These are phyloP conservation scores for Turnera subulata DNA, from an alignment of 345 rosid genomes.

Conservation along the genomic window DNA sequence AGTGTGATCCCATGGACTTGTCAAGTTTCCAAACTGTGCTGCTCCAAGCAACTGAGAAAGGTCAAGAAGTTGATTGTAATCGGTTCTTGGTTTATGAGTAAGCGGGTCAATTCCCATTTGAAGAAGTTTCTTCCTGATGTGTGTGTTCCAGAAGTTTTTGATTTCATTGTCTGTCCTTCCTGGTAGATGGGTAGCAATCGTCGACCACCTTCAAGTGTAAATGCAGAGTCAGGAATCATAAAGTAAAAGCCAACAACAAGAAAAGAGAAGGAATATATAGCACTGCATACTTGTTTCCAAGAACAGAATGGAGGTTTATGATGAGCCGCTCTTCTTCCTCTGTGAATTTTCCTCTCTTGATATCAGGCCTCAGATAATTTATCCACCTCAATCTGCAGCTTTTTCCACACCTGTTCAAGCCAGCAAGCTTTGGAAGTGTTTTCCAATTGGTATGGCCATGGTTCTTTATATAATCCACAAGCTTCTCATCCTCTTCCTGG, in stretches of 20 bases:
- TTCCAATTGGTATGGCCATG: conserved; percentile 18
- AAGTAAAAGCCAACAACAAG: neutral
- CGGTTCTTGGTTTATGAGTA: conserved; percentile 17
- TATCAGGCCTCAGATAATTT: conserved; percentile 16
- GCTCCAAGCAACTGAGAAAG: conserved; percentile 42
- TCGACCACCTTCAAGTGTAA: conserved; percentile 13
- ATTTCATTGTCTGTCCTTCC: conserved; percentile 21
- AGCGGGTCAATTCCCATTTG: conserved; percentile 16
- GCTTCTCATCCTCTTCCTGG: conserved; percentile 17
- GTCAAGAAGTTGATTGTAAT: conserved; percentile 34
- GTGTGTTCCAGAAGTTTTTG: conserved; percentile 17
- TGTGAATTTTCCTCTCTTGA: conserved; percentile 15
- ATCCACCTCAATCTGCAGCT: conserved; percentile 14
- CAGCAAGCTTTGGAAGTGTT: conserved; percentile 11
- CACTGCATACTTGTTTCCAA: conserved; percentile 18
- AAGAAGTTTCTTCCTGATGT: conserved; percentile 18
- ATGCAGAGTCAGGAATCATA: neutral
- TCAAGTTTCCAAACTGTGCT: conserved; percentile 15
- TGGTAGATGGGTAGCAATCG: conserved; percentile 16
- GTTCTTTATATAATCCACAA: neutral
- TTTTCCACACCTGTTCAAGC: conserved; percentile 16
- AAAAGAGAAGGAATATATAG: neutral
- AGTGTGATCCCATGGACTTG: conserved; percentile 19
- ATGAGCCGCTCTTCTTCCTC: conserved; percentile 17
- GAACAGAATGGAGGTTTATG: conserved; percentile 16